Evolutionary conservation across 2,329 filamentous ascomycete species (phyloP).

Genomic region (Colletotrichum tropicale): DNA sequence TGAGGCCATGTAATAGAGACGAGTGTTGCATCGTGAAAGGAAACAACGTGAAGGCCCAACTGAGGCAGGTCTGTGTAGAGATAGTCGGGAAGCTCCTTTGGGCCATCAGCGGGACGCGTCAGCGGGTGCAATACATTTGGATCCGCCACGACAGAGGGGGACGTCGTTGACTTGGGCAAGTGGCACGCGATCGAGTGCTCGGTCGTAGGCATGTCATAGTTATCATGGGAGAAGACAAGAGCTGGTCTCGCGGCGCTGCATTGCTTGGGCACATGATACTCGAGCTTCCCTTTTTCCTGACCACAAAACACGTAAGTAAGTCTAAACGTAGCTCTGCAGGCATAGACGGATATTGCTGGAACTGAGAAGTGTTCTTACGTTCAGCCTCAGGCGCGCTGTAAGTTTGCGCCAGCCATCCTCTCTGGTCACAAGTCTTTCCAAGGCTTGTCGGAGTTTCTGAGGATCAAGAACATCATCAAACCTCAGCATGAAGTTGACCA

Average conservation of each 20-base stretch:
- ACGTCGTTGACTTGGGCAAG: neutral
- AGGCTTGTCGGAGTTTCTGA: neutral
- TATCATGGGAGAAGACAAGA: neutral
- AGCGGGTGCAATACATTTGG: neutral
- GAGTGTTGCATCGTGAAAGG: neutral
- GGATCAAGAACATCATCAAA: neutral
- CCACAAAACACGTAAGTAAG: neutral
- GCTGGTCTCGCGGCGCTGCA: neutral
- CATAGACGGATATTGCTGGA: neutral
- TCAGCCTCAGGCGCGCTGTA: neutral
- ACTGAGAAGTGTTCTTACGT: neutral
- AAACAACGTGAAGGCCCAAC: neutral
- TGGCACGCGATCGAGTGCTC: neutral
- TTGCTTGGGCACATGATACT: neutral
- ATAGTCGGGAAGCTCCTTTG: neutral
- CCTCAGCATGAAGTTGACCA: neutral
- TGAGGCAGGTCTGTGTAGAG: neutral
- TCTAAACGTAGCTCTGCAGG: neutral
- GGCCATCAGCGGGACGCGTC: neutral
- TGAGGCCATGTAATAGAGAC: neutral
- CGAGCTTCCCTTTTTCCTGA: neutral
- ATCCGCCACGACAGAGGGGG: neutral
- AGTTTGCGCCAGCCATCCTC: neutral
- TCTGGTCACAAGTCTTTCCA: neutral
- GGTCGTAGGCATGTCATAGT: neutral